Evolutionary conservation across 1,139 yeast genomes (phyloP), one percentile per base, ranked within the genome.

Genomic region (Candida gigantensis): DNA sequence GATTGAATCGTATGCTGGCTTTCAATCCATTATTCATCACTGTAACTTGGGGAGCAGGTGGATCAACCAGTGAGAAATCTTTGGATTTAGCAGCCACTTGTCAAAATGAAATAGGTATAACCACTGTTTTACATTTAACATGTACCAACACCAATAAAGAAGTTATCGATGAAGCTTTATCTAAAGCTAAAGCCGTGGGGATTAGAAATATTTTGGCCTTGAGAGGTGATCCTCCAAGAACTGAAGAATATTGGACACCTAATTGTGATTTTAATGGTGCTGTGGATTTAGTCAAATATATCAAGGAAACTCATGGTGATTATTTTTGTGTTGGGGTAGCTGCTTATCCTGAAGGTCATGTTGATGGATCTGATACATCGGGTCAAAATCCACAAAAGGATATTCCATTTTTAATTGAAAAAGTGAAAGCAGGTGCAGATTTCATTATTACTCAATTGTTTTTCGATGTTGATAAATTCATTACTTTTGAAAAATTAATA

Each of bases 41-140:
- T 2, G 84, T 94, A 8, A 94, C 99, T 0, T 92, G 98, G 97
- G 98, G 98, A 19, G 97, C 98, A 6, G 97, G 97, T 26, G 98
- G 98, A 2, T 81, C 95, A 3, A 89, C 97, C 4, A 81, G 94
- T 36, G 84, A 79, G 39, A 89, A 88, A 62, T 85, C 97, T 1
- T 63, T 92, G 43, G 94, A 86, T 34, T 68, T 92, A 41, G 96
- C 97, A 0, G 69, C 79, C 13, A 74, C 87, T 3, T 84, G 95
- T 52, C 88, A 84, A 51, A 69, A 76, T 35, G 86, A 83, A 36
- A 69, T 89, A 40, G 87, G 86, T 2, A 65, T 90, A 18, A 87
- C 96, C 9, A 88, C 96, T 0, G 90, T 96, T 44, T 75, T 94
- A 63, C 99, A 92, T 60, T 70, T 92, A 60, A 92, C 99, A 0